Percentiles rank a stretch among this genome's conserved stretches.
phyloP scores from a whole-genome alignment of 2,329 filamentous ascomycete species.

The Epichloe hybrida region DNA sequence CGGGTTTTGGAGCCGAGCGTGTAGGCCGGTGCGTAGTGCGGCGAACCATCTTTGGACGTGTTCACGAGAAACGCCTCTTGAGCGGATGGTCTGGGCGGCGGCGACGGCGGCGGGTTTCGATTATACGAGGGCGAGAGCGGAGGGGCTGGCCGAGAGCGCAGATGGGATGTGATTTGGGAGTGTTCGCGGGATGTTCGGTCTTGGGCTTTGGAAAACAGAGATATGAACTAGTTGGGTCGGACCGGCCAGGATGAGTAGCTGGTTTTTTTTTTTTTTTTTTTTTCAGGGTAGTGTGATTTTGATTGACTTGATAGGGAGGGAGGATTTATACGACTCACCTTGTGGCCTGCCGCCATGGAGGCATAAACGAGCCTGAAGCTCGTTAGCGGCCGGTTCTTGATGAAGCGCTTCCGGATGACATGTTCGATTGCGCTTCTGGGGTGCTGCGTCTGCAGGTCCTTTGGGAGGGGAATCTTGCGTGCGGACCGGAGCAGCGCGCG shows the following conservation, averaged over 20 bases:
- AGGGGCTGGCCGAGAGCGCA: constrained; percentile 18
- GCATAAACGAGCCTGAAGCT: constrained; percentile 47
- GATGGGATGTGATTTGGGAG: constrained; percentile 25
- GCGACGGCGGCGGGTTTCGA: constrained; percentile 6
- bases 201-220: constrained; percentile 26
- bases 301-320: no score
- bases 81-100: constrained; percentile 6
- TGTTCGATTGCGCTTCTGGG: constrained; percentile 20
- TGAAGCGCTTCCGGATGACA: constrained; percentile 49
- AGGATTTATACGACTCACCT: constrained; percentile 23
- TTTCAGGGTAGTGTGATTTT: background rate
- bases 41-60: constrained; percentile 20
- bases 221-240: constrained; percentile 20
- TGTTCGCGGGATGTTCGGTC: constrained; percentile 25
- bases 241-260: background rate
- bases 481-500: constrained; percentile 52
- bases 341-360: constrained; percentile 55
- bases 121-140: constrained; percentile 7
- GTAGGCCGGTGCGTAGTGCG: constrained; percentile 32
- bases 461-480: constrained; percentile 36
- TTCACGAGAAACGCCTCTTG: constrained; percentile 21
- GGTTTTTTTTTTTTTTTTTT: no score
- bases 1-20: constrained; percentile 26
- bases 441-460: constrained; percentile 17
- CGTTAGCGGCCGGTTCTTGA: constrained; percentile 41